Evolutionary conservation across 1,139 yeast species (phyloP).

Genomic region (Diutina ranongensis): DNA sequence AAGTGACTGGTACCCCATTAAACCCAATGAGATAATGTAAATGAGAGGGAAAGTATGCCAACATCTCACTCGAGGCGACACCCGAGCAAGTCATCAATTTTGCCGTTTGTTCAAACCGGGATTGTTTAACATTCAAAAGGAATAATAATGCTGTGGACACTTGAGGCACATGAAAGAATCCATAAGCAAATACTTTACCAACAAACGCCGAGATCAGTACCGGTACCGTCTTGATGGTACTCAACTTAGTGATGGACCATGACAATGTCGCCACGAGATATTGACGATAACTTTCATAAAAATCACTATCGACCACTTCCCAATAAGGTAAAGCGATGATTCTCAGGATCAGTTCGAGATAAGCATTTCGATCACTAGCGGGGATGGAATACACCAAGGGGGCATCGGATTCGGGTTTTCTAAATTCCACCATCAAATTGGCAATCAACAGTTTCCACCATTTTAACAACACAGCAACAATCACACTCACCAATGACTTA

Average conservation of each 20-base stretch:
- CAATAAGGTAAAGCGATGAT: slow-evolving; percentile 58
- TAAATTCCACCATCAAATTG: slow-evolving; percentile 16
- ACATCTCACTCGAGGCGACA: slow-evolving; percentile 7
- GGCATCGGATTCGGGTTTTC: neutral
- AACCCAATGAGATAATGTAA: slow-evolving; percentile 26
- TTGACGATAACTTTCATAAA: slow-evolving; percentile 15
- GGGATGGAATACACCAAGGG: neutral
- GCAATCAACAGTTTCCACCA: slow-evolving; percentile 62
- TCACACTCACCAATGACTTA: slow-evolving; percentile 24
- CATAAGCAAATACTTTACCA: slow-evolving; percentile 70
- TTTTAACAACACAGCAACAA: slow-evolving; percentile 31
- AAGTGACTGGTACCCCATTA: slow-evolving; percentile 15
- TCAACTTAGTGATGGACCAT: slow-evolving; percentile 37
- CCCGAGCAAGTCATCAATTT: no score
- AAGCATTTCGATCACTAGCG: slow-evolving; percentile 51
- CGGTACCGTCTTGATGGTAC: slow-evolving; percentile 44
- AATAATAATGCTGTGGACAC: slow-evolving; percentile 54
- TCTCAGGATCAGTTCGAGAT: slow-evolving; percentile 62
- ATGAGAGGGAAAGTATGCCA: slow-evolving; percentile 24
- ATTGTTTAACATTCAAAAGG: slow-evolving; percentile 44
- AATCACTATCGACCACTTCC: slow-evolving; percentile 21
- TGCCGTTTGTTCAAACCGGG: slow-evolving; percentile 6
- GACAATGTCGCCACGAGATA: slow-evolving; percentile 44
- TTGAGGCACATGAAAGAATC: slow-evolving; percentile 49
- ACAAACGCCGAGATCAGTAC: slow-evolving; percentile 57